These are phyloP conservation scores for Puccinia triticina DNA, from an alignment of 1,284 basidiomycete genomes.

Conservation along the genomic window DNA sequence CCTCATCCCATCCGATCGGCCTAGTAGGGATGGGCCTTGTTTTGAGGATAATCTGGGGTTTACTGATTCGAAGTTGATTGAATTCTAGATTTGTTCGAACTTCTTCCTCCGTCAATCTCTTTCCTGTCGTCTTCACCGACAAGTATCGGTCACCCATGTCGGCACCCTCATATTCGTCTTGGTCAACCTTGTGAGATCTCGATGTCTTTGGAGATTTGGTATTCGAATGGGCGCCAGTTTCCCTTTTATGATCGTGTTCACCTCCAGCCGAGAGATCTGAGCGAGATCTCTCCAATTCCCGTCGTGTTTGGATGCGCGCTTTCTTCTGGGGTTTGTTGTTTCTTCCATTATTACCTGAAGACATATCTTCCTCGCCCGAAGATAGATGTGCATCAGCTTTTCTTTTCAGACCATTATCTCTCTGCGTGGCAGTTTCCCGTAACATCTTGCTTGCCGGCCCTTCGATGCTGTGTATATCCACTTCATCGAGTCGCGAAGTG, in stretches of 20 bases:
- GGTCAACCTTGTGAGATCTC: neutral
- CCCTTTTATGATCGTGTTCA: neutral
- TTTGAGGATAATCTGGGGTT: slow-evolving; percentile 23
- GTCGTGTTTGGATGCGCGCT: neutral
- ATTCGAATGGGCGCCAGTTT: neutral
- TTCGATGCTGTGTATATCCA: slow-evolving; percentile 38
- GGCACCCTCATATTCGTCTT: neutral
- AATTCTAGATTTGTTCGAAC: slow-evolving; percentile 43
- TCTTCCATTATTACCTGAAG: neutral
- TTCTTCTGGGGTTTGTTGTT: neutral
- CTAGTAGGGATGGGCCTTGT: slow-evolving; percentile 1
- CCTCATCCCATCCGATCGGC: slow-evolving; percentile 49
- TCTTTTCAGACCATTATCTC: neutral
- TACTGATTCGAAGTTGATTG: slow-evolving; percentile 43
- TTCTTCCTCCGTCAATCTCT: slow-evolving; percentile 38
- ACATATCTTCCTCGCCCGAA: neutral
- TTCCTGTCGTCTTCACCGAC: slow-evolving; percentile 25
- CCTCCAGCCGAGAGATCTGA: slow-evolving; percentile 9
- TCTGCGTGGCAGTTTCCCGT: slow-evolving; percentile 4
- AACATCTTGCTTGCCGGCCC: slow-evolving; percentile 32
- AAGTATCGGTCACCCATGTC: slow-evolving; percentile 23
- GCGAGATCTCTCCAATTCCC: neutral
- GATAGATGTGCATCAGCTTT: neutral
- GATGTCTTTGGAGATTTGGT: neutral
- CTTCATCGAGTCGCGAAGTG: slow-evolving; percentile 21